Conservation (phyloP, 2,329 filamentous ascomycete species). For the Paracorniculantispora psalliotae region DNA sequence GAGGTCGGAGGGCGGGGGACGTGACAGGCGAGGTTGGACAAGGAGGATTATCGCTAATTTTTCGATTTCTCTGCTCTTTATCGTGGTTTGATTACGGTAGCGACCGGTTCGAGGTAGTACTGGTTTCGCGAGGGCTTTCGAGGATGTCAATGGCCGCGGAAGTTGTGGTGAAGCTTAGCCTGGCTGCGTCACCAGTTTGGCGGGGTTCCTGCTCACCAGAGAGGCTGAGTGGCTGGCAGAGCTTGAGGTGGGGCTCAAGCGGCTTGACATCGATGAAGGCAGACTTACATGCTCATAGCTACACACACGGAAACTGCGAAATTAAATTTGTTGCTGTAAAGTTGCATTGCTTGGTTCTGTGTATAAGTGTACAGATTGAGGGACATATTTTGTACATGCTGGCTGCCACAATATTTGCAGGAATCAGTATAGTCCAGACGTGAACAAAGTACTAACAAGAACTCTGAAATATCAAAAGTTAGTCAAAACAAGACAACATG, state of each 20-base stretch:
- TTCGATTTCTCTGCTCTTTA: background rate
- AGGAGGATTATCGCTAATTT: background rate
- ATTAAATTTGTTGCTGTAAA: too few relatives aligned
- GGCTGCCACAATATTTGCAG: too few relatives aligned
- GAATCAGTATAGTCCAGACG: too few relatives aligned
- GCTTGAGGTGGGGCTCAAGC: background rate
- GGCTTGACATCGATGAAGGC: background rate
- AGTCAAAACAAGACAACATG: too few relatives aligned
- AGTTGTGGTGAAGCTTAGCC: conserved; percentile 9
- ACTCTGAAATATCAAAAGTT: too few relatives aligned
- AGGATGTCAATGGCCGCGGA: background rate
- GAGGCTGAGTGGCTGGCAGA: conserved; percentile 7
- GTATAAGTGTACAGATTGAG: too few relatives aligned
- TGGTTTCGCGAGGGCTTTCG: background rate
- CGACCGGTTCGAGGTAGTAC: background rate
- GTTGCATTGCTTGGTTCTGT: too few relatives aligned
- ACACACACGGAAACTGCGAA: too few relatives aligned
- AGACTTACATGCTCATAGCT: background rate
- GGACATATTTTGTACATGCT: too few relatives aligned
- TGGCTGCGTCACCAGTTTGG: conserved; percentile 13
- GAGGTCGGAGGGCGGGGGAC: background rate
- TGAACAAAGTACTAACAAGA: too few relatives aligned
- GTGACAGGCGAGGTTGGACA: background rate
- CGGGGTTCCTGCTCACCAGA: conserved; percentile 3
- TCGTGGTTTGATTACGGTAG: background rate